Evolutionary conservation across 805 yeast genomes (phyloP), one percentile per base, ranked within the genome.

Genomic region (Saccharomycopsis fodiens): DNA sequence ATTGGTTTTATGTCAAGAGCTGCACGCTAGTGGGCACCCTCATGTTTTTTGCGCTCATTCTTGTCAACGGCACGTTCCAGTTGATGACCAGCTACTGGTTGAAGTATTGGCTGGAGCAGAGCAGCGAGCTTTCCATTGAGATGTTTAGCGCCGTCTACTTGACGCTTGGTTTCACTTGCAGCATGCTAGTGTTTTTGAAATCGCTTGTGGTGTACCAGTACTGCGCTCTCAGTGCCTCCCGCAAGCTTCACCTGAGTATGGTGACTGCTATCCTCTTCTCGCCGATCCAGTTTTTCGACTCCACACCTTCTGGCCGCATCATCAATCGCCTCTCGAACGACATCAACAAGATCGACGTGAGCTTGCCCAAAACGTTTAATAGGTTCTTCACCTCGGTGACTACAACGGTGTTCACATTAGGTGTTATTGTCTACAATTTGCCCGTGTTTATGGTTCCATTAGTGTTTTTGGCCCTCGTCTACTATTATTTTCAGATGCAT

Each of bases 251-350:
- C 57, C 72, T 73, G 53, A 59, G 60, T 20, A 77, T 81, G 85
- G 78, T 79, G 0, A 45, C 50, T 3, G 57, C 79, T 1, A 74
- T 81, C 29, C 48, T 80, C 44, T 60, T 70, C 41, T 69, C 83
- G 1, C 85, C 86, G 39, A 77, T 81, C 81, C 65, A 70, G 3
- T 80, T 78, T 55, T 81, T 80, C 58, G 86, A 81, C 53, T 72
- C 83, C 0, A 80, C 85, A 0, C 87, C 87, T 5, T 59, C 74
- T 39, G 87, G 87, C 3, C 66, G 86, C 55, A 71, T 80, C 15
- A 66, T 79, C 57, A 80, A 81, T 57, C 62, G 86, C 52, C 80
- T 80, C 54, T 73, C 83, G 19, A 73, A 76, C 55, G 87, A 80
- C 61, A 69, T 80, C 52, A 70, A 70, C 51, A 70, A 70, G 25